Percentiles rank a stretch among this genome's conserved stretches.
phyloP scores from a whole-genome alignment of 768 basidiomycete genomes.

The Phaffia australis region DNA sequence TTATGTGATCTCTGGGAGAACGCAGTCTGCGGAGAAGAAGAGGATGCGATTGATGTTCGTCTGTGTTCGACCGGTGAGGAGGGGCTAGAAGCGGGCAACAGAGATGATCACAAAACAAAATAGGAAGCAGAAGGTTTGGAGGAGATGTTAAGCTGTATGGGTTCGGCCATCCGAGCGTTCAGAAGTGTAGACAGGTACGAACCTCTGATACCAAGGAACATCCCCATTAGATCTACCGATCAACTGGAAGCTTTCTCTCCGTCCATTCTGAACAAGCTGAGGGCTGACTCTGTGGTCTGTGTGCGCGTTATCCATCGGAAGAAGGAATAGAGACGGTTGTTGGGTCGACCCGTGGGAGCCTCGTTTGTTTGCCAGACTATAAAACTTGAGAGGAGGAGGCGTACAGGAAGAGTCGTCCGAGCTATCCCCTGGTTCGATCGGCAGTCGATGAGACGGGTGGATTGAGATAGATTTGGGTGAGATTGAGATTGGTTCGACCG shows the following conservation, averaged over 20 bases:
- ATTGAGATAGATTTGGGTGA: not conserved
- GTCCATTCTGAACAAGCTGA: too few relatives aligned
- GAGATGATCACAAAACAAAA: not conserved
- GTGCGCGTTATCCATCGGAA: too few relatives aligned
- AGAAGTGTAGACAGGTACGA: not conserved
- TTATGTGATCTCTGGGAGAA: not conserved
- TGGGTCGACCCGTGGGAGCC: not conserved
- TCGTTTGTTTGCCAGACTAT: constrained; percentile 13
- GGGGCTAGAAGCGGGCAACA: not conserved
- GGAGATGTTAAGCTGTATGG: not conserved
- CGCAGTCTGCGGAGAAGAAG: constrained; percentile 14
- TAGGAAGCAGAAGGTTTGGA: not conserved
- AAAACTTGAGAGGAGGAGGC: constrained; percentile 14
- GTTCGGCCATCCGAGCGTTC: too few relatives aligned
- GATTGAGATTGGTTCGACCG: not conserved
- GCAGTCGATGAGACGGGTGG: not conserved
- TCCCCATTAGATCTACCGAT: not conserved
- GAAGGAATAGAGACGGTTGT: too few relatives aligned
- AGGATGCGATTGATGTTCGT: constrained; percentile 18
- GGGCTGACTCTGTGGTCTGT: too few relatives aligned
- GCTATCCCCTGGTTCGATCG: constrained; percentile 1
- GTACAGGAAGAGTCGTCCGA: not conserved
- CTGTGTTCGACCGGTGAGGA: constrained; percentile 5
- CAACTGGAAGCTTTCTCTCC: constrained; percentile 3
- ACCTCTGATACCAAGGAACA: not conserved